These are phyloP conservation scores for Tolypocladium nubicola DNA, from an alignment of 2,329 filamentous ascomycete genomes.

Conservation along the genomic window DNA sequence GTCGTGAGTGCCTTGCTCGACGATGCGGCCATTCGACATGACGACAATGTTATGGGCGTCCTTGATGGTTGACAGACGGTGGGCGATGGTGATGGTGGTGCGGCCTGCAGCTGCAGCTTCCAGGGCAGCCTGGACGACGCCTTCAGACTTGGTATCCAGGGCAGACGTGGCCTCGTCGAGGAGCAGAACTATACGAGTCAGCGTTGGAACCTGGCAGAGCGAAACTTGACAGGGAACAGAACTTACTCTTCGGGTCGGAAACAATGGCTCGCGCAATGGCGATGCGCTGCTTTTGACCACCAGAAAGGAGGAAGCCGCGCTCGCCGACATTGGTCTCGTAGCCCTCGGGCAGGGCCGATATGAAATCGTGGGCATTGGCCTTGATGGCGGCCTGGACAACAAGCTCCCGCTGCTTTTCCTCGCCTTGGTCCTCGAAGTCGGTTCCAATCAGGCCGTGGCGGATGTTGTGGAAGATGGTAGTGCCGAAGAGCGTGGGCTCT, in stretches of 20 bases:
- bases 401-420: conserved; percentile 58
- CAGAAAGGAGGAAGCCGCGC: conserved; percentile 82
- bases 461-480: conserved; percentile 84
- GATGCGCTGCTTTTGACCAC: conserved; percentile 94
- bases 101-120: conserved; percentile 76
- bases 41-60: conserved; percentile 94
- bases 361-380: conserved; percentile 92
- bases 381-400: conserved; percentile 76
- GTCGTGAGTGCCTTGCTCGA: conserved; percentile 86
- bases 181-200: conserved; percentile 49
- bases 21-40: conserved; percentile 73
- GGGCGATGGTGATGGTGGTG: conserved; percentile 93
- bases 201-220: background rate
- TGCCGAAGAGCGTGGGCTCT: conserved; percentile 83
- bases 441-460: conserved; percentile 85
- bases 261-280: conserved; percentile 88
- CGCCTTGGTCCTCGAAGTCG: conserved; percentile 52
- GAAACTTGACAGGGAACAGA: background rate
- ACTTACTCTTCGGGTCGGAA: conserved; percentile 68
- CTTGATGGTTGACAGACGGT: conserved; percentile 88
- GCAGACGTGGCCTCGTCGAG: conserved; percentile 93
- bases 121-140: conserved; percentile 84
- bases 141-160: conserved; percentile 89
- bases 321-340: conserved; percentile 96
- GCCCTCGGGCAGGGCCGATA: conserved; percentile 68